These are phyloP conservation scores for Clitocybe nebularis DNA, from an alignment of 1,284 basidiomycete species.

Conservation along the genomic window DNA sequence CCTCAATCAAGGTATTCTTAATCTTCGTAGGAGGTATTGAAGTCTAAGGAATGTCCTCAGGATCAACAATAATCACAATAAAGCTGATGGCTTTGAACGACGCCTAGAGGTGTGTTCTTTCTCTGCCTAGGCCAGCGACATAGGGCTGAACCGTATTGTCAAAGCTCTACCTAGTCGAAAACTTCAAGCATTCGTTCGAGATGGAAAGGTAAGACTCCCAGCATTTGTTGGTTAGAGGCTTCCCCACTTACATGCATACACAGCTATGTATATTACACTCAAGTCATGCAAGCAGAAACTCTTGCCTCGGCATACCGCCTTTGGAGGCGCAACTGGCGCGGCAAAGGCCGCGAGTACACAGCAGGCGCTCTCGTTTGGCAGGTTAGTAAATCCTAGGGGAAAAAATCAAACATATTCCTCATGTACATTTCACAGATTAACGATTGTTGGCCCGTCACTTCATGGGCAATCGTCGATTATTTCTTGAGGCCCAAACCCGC, in stretches of 20 bases:
- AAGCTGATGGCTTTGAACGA: conserved; percentile 84
- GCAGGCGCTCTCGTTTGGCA: conserved; percentile 82
- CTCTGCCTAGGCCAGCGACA: not conserved
- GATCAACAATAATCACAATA: conserved; percentile 80
- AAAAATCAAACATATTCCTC: not conserved
- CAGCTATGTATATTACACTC: conserved; percentile 78
- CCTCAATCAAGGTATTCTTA: conserved; percentile 75
- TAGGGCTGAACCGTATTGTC: conserved; percentile 9
- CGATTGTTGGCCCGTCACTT: conserved; percentile 80
- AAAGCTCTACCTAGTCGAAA: conserved; percentile 83
- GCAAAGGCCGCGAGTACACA: conserved; percentile 66
- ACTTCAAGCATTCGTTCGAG: conserved; percentile 86
- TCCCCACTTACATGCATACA: too few species aligned
- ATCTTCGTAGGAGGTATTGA: not conserved
- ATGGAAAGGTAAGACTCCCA: conserved; percentile 62
- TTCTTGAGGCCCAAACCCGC: conserved; percentile 76
- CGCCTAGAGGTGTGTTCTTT: conserved; percentile 62
- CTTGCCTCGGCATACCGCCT: conserved; percentile 71
- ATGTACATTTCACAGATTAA: conserved; percentile 49
- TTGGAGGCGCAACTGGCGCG: conserved; percentile 76
- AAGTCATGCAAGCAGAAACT: conserved; percentile 81
- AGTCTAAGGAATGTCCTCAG: conserved; percentile 28
- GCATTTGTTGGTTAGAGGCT: conserved; percentile 1
- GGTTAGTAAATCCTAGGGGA: conserved; percentile 31
- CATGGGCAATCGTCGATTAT: conserved; percentile 79